Conservation (phyloP, 768 basidiomycete genomes). For the Floccularia luteovirens region DNA sequence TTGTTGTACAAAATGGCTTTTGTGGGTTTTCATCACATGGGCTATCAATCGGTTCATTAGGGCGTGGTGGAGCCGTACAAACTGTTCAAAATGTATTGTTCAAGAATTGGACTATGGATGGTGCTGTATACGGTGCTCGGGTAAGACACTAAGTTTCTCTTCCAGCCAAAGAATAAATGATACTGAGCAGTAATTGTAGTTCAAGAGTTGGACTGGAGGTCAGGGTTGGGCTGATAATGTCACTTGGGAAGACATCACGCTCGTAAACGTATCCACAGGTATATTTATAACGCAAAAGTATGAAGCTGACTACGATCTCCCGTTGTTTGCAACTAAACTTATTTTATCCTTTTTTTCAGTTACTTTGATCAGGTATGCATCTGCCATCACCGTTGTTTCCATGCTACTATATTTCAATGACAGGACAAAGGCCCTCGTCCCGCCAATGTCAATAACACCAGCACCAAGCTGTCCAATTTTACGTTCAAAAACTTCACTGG, state of each 20-base stretch:
- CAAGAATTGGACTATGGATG: slow-evolving; percentile 41
- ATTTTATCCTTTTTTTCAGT: slow-evolving; percentile 18
- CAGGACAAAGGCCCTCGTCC: slow-evolving; percentile 26
- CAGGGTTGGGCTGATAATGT: slow-evolving; percentile 38
- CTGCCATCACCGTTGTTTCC: neutral
- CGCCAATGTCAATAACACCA: slow-evolving; percentile 20
- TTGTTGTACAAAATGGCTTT: slow-evolving; percentile 35
- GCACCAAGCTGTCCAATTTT: slow-evolving; percentile 26
- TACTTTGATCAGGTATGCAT: slow-evolving; percentile 38
- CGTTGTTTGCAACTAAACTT: neutral
- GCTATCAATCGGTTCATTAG: slow-evolving; percentile 38
- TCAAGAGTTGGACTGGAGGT: slow-evolving; percentile 43
- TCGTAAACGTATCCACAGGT: slow-evolving; percentile 35
- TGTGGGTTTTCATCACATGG: slow-evolving; percentile 42
- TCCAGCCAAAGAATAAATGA: neutral
- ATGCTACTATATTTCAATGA: neutral
- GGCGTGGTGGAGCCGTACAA: slow-evolving; percentile 27
- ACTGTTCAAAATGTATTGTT: slow-evolving; percentile 36
- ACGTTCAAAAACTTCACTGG: slow-evolving; percentile 27
- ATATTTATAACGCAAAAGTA: slow-evolving; percentile 41
- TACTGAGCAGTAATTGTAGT: slow-evolving; percentile 16
- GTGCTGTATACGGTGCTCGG: slow-evolving; percentile 38
- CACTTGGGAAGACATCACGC: slow-evolving; percentile 36
- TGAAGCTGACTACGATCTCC: neutral
- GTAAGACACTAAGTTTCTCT: slow-evolving; percentile 12